A percentile compares a stretch with the other conserved stretches of the same genome.
Conservation (phyloP, 257 asterid genomes). For the Buddleja alternifolia region DNA sequence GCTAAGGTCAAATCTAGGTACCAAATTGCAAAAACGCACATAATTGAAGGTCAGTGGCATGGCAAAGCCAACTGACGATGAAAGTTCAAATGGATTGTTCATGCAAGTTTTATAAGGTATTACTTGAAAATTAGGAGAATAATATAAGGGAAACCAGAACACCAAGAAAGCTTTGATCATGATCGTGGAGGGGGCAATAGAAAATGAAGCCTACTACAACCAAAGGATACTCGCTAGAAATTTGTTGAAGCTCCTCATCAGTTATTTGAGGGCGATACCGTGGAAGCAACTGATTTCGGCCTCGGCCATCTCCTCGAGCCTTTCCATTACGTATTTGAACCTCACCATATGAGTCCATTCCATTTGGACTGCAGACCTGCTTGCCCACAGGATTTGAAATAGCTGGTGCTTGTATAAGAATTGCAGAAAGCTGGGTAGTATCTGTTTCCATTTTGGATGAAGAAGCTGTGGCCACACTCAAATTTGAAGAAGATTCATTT, state of each 20-base stretch:
- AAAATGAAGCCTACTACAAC: constrained; percentile 15
- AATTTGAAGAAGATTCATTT: constrained; percentile 49
- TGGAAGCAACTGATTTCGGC: constrained; percentile 65
- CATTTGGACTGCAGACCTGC: constrained; percentile 43
- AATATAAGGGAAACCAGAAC: constrained; percentile 9
- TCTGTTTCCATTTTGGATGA: constrained; percentile 51
- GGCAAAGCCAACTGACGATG: constrained; percentile 10
- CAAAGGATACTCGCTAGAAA: constrained; percentile 80
- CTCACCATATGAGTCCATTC: constrained; percentile 52
- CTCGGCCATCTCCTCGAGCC: constrained; percentile 57
- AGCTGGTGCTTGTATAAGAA: constrained; percentile 37
- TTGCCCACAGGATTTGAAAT: constrained; percentile 43
- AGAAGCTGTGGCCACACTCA: constrained; percentile 40
- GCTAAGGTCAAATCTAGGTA: constrained; percentile 58
- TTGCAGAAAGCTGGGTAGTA: constrained; percentile 42
- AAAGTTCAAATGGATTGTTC: constrained; percentile 25
- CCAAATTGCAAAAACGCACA: constrained; percentile 23
- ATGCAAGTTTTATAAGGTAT: constrained; percentile 19
- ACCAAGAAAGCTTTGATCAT: constrained; percentile 12
- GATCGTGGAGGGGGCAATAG: constrained; percentile 29
- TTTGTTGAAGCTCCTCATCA: constrained; percentile 66
- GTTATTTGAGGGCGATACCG: constrained; percentile 72
- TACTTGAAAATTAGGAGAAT: constrained; percentile 17
- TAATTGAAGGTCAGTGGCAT: constrained; percentile 20
- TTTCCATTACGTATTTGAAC: constrained; percentile 50